Evolutionary conservation across 305 asterid genomes (phyloP), one percentile per base, ranked within the genome.

Genomic region (Solanum aculeatissimum): DNA sequence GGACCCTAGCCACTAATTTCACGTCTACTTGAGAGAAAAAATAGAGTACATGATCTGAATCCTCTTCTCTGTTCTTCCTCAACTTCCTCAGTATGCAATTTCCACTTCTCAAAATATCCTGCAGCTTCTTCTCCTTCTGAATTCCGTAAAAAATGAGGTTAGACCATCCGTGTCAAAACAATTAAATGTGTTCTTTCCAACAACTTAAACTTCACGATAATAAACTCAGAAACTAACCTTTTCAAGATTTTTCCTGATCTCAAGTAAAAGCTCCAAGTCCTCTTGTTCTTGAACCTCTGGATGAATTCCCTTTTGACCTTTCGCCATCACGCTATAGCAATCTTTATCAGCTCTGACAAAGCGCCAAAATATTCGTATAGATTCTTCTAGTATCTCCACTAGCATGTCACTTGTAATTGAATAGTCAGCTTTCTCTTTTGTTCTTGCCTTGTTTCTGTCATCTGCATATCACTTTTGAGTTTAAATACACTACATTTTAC

Each of bases 61-160:
- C 96, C 1, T 92, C 98, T 16, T 89, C 93, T 81, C 89, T 88
- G 84, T 87, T 53, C 70, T 86, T 81, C 81, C 91, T 84, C 23
- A 94, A 87, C 87, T 86, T 93, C 91, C 91, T 89, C 78, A 97
- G 18, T 9, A 95, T 91, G 89, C 99, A 93, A 58, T 92, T 95
- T 75, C 90, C 97, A 38, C 98, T 89, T 88, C 95, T 92, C 89
- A 94, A 62, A 0, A 87, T 8, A 38, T 94, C 98, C 89, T 88
- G 93, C 27, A 97, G 90, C 91, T 89, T 95, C 90, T 89, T 93
- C 86, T 93, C 98, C 89, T 93, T 95, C 99, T 97, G 98, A 93
- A 87, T 84, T 68, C 4, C 86, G 55, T 43, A 29, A 53, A 65
- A 42, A 6, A 25, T 7, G n/a, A 35, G 0, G 21, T 78, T 32